Evolutionary conservation across 2,329 filamentous ascomycete genomes (phyloP), one percentile per base, ranked within the genome.

Genomic region (Fusarium agapanthi): DNA sequence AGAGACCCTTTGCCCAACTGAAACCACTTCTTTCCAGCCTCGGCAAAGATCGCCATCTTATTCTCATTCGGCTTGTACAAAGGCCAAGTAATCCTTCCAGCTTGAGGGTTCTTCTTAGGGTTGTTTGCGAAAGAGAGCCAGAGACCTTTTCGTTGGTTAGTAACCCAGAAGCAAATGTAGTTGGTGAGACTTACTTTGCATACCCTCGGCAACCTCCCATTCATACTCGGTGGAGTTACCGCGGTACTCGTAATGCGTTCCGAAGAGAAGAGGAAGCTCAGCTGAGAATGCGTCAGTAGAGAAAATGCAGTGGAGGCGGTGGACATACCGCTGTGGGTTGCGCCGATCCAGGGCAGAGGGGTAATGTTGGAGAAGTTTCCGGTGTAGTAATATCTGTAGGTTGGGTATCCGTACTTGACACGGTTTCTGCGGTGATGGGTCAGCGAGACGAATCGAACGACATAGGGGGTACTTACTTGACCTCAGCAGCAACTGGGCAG

Each of bases 301-400:
- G 13, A 3, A n/a, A 7, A 1, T 4, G 1, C 0, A 6, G 9
- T 7, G 1, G 0, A 2, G 7, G 6, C 2, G 2, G 2, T 8
- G 2, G 1, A 35, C 40, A 12, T 67, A 66, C 64, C 62, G 1
- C 64, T 67, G 3, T 67, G 64, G 0, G 62, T 67, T 1, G 64
- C 64, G 14, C 64, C 64, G 0, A 67, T 67, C 64, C 64, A 67
- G 0, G 62, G 62, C 11, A 67, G 32, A 13, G 64, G 64, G 6
- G 53, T 53, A 7, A 67, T 67, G 7, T 67, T 67, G 9, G 62
- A 67, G 24, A 67, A 67, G 22, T 67, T 67, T 16, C 64, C 64
- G 3, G 62, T 67, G 28, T 67, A 67, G 3, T 67, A 67, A 14
- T 67, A 67, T 15, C 62, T 32, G 24, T 67, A 67, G 3, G 64